These are phyloP conservation scores for Plasmodium reichenowi DNA, from an alignment of 169 alveolate species.

Conservation along the genomic window DNA sequence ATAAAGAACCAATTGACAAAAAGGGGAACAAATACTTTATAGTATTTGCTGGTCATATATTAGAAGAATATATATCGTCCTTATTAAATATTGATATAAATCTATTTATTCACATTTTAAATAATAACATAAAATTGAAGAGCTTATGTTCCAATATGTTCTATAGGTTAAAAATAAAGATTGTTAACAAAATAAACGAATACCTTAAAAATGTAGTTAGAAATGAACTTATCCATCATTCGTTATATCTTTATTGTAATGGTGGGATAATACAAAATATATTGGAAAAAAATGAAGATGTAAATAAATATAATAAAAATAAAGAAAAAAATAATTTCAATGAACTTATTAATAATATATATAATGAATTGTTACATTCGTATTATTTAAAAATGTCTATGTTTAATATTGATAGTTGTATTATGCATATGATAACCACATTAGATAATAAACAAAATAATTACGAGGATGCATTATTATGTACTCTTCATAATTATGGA, in stretches of 20 bases:
- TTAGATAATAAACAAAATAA: conserved; percentile 9
- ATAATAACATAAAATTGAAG: conserved; percentile 26
- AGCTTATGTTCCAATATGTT: conserved; percentile 54
- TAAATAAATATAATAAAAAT: background rate
- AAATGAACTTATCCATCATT: conserved; percentile 9
- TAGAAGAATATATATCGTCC: conserved; percentile 70
- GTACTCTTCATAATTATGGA: conserved; percentile 17
- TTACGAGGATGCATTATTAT: conserved; percentile 8
- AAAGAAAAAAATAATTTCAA: conserved; percentile 10
- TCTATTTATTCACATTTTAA: conserved; percentile 22
- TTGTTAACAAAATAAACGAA: conserved; percentile 38
- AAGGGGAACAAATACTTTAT: conserved; percentile 24
- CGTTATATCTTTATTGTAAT: conserved; percentile 42
- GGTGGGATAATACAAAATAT: conserved; percentile 28
- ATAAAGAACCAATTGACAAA: background rate
- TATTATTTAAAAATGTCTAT: conserved; percentile 50
- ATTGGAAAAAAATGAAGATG: background rate
- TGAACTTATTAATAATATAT: conserved; percentile 50
- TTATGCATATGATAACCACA: conserved; percentile 19
- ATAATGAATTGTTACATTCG: conserved; percentile 42
- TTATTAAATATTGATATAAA: conserved; percentile 48
- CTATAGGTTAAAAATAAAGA: conserved; percentile 59
- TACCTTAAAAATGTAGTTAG: conserved; percentile 1
- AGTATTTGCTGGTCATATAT: conserved; percentile 70
- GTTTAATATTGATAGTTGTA: conserved; percentile 35